Evolutionary conservation across 139 green algal genomes (phyloP).

Genomic region (Chlamydomonas urium): DNA sequence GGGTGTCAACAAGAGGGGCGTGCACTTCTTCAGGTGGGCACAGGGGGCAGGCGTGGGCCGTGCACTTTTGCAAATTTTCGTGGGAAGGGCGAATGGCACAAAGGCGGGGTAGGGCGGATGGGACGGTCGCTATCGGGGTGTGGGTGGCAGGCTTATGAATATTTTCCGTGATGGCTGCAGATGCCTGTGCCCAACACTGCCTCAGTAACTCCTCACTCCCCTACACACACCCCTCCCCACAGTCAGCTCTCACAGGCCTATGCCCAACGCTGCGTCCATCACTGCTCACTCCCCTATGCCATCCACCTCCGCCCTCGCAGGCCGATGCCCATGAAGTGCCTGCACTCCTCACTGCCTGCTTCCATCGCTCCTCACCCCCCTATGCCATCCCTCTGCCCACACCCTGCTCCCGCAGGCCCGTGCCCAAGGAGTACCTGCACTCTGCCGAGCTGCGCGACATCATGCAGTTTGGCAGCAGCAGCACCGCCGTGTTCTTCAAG

Average conservation of each 20-base stretch:
- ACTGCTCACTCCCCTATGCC: neutral
- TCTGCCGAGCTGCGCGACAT: slow-evolving; percentile 94
- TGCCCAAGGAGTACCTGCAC: slow-evolving; percentile 97
- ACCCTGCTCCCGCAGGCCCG: slow-evolving; percentile 55
- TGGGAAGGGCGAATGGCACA: too few relatives aligned
- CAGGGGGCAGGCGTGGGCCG: too few relatives aligned
- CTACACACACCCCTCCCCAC: too few relatives aligned
- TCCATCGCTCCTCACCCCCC: neutral
- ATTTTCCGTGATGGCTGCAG: too few relatives aligned
- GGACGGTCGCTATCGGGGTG: too few relatives aligned
- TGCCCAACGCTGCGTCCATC: neutral
- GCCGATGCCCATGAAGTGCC: neutral
- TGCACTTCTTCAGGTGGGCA: slow-evolving; percentile 73
- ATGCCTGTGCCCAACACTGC: too few relatives aligned
- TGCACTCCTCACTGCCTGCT: neutral
- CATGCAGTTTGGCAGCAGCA: slow-evolving; percentile 89
- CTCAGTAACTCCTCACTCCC: too few relatives aligned
- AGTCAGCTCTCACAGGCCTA: neutral
- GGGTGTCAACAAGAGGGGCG: slow-evolving; percentile 95
- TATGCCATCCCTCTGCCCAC: neutral
- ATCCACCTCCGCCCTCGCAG: neutral
- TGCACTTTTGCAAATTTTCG: too few relatives aligned
- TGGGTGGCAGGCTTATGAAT: too few relatives aligned
- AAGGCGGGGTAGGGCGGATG: too few relatives aligned
- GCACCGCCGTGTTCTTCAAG: slow-evolving; percentile 66